Evolutionary conservation across 306 rosid species (phyloP), one percentile per base, ranked within the genome.

Genomic region (Malus sylvestris): DNA sequence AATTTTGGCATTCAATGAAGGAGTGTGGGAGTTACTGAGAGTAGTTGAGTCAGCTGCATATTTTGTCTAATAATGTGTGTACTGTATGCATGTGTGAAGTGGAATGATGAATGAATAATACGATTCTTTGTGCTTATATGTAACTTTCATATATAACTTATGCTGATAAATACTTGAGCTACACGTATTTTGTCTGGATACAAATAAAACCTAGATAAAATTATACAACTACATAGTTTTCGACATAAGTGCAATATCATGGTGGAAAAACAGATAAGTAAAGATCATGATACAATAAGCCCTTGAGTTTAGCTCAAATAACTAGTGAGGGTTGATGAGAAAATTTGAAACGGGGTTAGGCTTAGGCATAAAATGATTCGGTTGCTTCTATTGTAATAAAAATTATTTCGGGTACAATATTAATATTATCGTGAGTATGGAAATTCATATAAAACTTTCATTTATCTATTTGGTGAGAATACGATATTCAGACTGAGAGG

Each of bases 1-100:
- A 73, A 76, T 72, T 72, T 9, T 42, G 32, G 86, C 89, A 86
- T 75, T 82, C 14, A 88, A 73, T 77, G 72, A 51, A 74, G 68
- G 29, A 52, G 71, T 13, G 70, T 9, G 53, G 67, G 33, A 46
- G n/a, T 45, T 40, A 61, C n/a, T 55, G 73, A 63, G 27, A 81
- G 83, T 81, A 42, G 86, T 79, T 81, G 88, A 82, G 69, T 45
- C 27, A 67, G 63, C 38, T 35, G 15, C 4, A 4, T 62, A 8
- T 45, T 45, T 16, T 60, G 51, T 40, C 3, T 51, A 51, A 2
- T 51, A 51, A 15, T 51, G 55, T 49, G 55, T 46, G 52, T 15
- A 49, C 16, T 49, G 32, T 23, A 5, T 25, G 65, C 19, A 61
- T 29, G 32, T 11, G 14, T 12, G 33, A 23, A 18, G 2, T 49